Conservation (phyloP, 495 filamentous ascomycete species). For the Neurospora pannonica region DNA sequence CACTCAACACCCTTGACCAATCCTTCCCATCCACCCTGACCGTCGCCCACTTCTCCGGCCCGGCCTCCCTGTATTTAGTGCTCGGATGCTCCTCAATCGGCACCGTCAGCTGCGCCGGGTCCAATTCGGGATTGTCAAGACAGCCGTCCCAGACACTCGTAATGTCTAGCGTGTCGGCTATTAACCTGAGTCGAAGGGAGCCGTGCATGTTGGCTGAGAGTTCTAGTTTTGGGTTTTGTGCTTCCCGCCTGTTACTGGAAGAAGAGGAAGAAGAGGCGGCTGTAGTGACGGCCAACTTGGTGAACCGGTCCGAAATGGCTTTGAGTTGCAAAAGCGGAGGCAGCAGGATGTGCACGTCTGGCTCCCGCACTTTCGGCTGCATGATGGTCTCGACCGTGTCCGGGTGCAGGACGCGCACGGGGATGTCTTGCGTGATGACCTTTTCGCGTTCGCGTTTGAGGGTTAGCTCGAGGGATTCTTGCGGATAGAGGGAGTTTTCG, state of each 20-base stretch:
- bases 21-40: slow-evolving; percentile 87
- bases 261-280: slow-evolving; percentile 11
- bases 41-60: slow-evolving; percentile 64
- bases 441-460: slow-evolving; percentile 61
- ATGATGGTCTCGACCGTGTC: slow-evolving; percentile 73
- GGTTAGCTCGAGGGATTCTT: slow-evolving; percentile 40
- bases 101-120: slow-evolving; percentile 56
- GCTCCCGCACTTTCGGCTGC: slow-evolving; percentile 82
- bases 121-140: slow-evolving; percentile 74
- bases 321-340: slow-evolving; percentile 78
- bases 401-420: slow-evolving; percentile 77
- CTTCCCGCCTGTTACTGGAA: slow-evolving; percentile 1
- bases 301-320: slow-evolving; percentile 87
- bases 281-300: slow-evolving; percentile 52
- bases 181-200: slow-evolving; percentile 62
- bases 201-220: slow-evolving; percentile 87
- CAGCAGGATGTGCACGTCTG: slow-evolving; percentile 87
- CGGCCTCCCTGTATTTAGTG: slow-evolving; percentile 52
- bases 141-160: slow-evolving; percentile 65
- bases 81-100: slow-evolving; percentile 65
- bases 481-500: slow-evolving; percentile 27
- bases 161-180: slow-evolving; percentile 72
- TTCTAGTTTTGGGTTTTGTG: slow-evolving; percentile 54
- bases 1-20: slow-evolving; percentile 78
- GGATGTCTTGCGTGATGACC: slow-evolving; percentile 89